Conservation (phyloP, 805 yeast species). For the Candida patagonica region DNA sequence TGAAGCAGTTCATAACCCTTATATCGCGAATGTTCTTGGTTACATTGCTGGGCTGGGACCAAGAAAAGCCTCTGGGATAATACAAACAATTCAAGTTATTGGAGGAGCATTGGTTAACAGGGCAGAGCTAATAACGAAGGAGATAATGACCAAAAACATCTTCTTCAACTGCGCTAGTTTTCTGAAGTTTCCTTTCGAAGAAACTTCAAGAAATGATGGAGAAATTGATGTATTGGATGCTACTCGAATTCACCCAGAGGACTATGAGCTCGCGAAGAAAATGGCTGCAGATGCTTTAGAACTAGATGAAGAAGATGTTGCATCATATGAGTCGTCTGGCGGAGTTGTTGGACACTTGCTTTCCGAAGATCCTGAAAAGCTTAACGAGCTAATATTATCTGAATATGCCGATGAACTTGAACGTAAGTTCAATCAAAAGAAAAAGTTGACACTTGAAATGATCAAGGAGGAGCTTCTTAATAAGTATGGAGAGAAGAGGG, state of each 20-base stretch:
- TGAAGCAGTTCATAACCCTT: constrained; percentile 71
- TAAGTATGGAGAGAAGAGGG: constrained; percentile 80
- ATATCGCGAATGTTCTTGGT: constrained; percentile 60
- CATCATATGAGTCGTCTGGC: constrained; percentile 69
- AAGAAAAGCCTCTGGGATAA: constrained; percentile 80
- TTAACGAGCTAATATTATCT: constrained; percentile 80
- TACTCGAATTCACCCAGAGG: constrained; percentile 96
- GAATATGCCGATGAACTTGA: constrained; percentile 89
- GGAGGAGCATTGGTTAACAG: constrained; percentile 59
- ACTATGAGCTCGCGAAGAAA: constrained; percentile 88
- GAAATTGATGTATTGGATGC: constrained; percentile 76
- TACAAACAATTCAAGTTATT: constrained; percentile 65
- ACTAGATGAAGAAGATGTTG: constrained; percentile 86
- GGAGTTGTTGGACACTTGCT: constrained; percentile 69
- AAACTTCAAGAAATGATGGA: constrained; percentile 43
- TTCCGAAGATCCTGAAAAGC: constrained; percentile 63
- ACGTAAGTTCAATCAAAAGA: constrained; percentile 47
- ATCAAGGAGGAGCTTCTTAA: constrained; percentile 80
- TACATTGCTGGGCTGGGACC: constrained; percentile 92
- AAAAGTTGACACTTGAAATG: constrained; percentile 70
- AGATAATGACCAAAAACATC: constrained; percentile 66
- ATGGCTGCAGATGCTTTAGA: constrained; percentile 98
- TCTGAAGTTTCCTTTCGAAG: constrained; percentile 64
- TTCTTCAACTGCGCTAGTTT: constrained; percentile 92
- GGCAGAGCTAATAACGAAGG: constrained; percentile 75